Conservation (phyloP, 495 filamentous ascomycete species). For the Xylaria nigripes region DNA sequence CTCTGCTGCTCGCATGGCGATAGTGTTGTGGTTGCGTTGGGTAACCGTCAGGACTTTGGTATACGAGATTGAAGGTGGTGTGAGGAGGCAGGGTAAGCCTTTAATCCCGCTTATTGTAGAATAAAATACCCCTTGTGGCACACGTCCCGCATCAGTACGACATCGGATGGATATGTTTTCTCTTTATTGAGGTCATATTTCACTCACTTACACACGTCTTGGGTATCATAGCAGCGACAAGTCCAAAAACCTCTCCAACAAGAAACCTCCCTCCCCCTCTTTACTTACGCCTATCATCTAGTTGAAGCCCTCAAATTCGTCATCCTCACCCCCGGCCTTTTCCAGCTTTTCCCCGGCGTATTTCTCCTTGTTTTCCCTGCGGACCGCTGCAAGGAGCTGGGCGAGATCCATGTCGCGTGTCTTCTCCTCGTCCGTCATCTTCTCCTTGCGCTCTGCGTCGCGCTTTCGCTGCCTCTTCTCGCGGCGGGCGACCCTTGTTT, state of each 20-base stretch:
- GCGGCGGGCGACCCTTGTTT: constrained; percentile 54
- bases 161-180: not conserved
- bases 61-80: too few species aligned
- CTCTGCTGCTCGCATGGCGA: too few species aligned
- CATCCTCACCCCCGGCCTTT: constrained; percentile 18
- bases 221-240: constrained; percentile 12
- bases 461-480: constrained; percentile 67
- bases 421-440: constrained; percentile 68
- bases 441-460: constrained; percentile 57
- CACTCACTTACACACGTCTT: not conserved
- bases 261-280: not conserved
- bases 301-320: constrained; percentile 41
- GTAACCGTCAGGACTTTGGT: too few species aligned
- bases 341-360: constrained; percentile 18
- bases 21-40: too few species aligned
- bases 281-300: not conserved
- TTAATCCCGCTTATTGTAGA: too few species aligned
- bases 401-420: constrained; percentile 62
- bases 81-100: too few species aligned
- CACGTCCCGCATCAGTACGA: not conserved
- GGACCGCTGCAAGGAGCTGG: constrained; percentile 63
- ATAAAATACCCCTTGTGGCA: too few species aligned
- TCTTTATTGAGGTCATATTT: not conserved
- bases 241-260: too few species aligned
- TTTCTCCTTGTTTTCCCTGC: constrained; percentile 46